Evolutionary conservation across 768 basidiomycete genomes (phyloP), one percentile per base, ranked within the genome.

Genomic region (Podaxis sp.): DNA sequence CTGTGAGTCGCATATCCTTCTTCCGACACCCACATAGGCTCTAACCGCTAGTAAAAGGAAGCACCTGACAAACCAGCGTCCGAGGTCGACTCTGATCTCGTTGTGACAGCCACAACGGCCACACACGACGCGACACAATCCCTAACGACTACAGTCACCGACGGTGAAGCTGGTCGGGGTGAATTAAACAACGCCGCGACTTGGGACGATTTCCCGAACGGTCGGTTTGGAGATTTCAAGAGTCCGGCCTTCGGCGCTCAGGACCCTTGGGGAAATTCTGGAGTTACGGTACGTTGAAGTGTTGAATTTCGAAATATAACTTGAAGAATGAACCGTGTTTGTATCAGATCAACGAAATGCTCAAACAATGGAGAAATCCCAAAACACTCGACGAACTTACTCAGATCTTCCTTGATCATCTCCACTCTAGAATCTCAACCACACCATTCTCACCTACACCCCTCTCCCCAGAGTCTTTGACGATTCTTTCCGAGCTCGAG

Each of bases 141-240:
- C 55, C 71, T 94, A 47, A 74, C 76, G 7, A 76, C 82, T 17
- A 78, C 84, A n/a, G 63, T 74, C 8, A 74, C 77, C 2, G 83
- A 87, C 8, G 73, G 70, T 0, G 89, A 90, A 64, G 83, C 79
- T 4, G 87, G 89, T 27, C 82, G 84, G 49, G 91, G 90, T 5
- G 91, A 93, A 65, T 76, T 89, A 6, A 92, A 89, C 68, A 84
- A 89, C 65, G 90, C 90, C 0, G 82, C 88, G 1, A 86, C 85
- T 19, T 94, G 93, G 93, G 93, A 94, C 68, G 97, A 99, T 70
- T 98, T 98, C 72, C 97, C 97, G 6, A 99, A 99, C 71, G 97
- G 97, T 38, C 89, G 97, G 9, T 98, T 98, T 73, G 97, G 97
- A 64, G 97, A 98, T 73, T 93, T 91, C 72, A 93, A 97, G 70